These are phyloP conservation scores for Aspergillus sp. DNA, from an alignment of 2,329 filamentous ascomycete genomes.

Conservation along the genomic window DNA sequence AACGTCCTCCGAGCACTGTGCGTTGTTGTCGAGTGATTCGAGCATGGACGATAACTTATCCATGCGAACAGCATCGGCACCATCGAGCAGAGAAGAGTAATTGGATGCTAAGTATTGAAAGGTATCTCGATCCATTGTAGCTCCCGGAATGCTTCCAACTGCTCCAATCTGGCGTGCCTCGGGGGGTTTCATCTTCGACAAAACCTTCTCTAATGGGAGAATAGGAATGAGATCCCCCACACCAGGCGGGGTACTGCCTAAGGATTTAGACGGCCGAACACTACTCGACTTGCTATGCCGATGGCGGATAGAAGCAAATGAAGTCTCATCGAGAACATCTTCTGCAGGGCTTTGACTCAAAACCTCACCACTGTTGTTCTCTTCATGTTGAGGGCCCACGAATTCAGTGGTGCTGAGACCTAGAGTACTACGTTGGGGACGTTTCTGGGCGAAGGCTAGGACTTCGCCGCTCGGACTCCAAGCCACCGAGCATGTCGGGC, in stretches of 20 bases:
- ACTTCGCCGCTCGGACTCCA: slow-evolving; percentile 62
- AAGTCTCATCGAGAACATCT: slow-evolving; percentile 59
- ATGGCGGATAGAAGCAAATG: slow-evolving; percentile 52
- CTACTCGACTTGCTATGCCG: slow-evolving; percentile 51
- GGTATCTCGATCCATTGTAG: slow-evolving; percentile 42
- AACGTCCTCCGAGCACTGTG: slow-evolving; percentile 53
- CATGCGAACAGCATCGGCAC: slow-evolving; percentile 23
- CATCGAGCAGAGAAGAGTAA: slow-evolving; percentile 44
- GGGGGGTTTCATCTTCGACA: slow-evolving; percentile 46
- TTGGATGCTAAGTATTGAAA: slow-evolving; percentile 48
- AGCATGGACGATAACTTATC: slow-evolving; percentile 37
- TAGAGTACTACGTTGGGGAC: slow-evolving; percentile 47
- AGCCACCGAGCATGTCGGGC: slow-evolving; percentile 58
- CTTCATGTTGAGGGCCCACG: slow-evolving; percentile 44
- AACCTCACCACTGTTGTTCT: slow-evolving; percentile 49
- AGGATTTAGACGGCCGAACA: slow-evolving; percentile 54
- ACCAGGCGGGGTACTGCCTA: slow-evolving; percentile 56
- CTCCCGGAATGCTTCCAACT: slow-evolving; percentile 52
- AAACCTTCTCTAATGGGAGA: slow-evolving; percentile 54
- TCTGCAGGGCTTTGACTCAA: slow-evolving; percentile 57
- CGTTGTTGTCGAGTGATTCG: slow-evolving; percentile 56
- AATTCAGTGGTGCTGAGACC: slow-evolving; percentile 45
- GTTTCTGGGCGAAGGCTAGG: slow-evolving; percentile 56
- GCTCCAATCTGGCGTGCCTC: slow-evolving; percentile 51
- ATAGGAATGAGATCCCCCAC: slow-evolving; percentile 50